Base-by-base conservation (phyloP, 2,329 filamentous ascomycete genomes). In the Exophiala alcalophila region DNA sequence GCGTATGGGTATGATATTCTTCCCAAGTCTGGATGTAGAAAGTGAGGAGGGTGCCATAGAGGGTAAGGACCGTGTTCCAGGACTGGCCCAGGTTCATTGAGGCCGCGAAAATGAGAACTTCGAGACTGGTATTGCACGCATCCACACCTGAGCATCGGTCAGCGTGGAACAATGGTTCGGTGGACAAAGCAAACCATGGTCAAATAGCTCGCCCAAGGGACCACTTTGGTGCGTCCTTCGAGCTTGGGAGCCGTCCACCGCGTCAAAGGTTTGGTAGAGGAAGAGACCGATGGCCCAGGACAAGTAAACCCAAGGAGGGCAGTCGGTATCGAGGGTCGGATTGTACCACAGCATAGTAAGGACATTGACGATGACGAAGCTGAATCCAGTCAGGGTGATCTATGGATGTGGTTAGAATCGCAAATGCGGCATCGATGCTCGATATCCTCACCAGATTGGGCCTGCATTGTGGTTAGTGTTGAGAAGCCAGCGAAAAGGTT, bases 11-110 rank as follows among this genome's bases (percentile, higher is more conserved):
- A 69, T 97, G 91, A 69, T 97, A 98, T 65, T 97, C 92, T 61
- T 98, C 92, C 92, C 92, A 98, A 23, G 92, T 97, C 65, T 97
- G 92, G 28, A 97, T 84, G 65, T 97, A 97, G 67, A 98, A 98
- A n/a, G 92, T 96, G 58, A 94, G 73, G 46, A 91, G 80, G 5
- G 86, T 83, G 56, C 84, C 86, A 68, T 94, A 95, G 11, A 96
- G 77, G 4, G 78, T 81, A 46, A 88, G 70, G 9, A 96, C 81
- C 0, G 90, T 95, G 66, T 81, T 81, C 91, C 90, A 96, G 48
- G 84, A 81, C 68, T 95, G 88, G 31, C 91, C 91, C 61, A 97
- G 78, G 62, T 96, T 96, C 74, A 95, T 90, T 24, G 86, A 83
- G 23, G 84, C 89, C 8, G 89, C 86, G 61, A 98, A 98, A 55